phyloP scores from a whole-genome alignment of 2,329 filamentous ascomycete species.

The Talaromyces piceae region DNA sequence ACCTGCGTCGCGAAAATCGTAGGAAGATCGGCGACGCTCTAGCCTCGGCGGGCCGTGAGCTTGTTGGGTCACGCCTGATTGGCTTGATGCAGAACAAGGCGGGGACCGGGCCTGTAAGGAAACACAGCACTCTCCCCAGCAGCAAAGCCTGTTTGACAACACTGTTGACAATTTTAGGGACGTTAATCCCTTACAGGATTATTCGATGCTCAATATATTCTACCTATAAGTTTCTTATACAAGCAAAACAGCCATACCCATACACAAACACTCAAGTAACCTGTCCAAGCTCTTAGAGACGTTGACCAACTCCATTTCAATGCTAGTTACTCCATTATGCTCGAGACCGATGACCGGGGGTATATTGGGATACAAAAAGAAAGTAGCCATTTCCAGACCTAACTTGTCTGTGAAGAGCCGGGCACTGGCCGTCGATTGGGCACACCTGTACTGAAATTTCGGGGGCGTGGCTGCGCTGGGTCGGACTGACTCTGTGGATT shows the following conservation, averaged over 20 bases:
- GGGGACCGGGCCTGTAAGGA: neutral
- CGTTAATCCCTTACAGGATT: too few species aligned
- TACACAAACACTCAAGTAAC: neutral
- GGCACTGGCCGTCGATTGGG: slow-evolving; percentile 33
- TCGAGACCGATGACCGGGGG: neutral
- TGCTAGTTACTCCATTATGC: slow-evolving; percentile 1
- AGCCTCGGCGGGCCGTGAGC: neutral
- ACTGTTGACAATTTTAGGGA: too few species aligned
- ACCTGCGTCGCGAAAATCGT: neutral
- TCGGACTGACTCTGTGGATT: slow-evolving; percentile 17
- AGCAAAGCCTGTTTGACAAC: too few species aligned
- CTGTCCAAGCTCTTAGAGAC: neutral
- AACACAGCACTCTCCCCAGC: too few species aligned
- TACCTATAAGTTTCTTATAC: neutral
- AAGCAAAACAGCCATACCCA: neutral
- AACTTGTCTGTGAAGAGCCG: slow-evolving; percentile 7
- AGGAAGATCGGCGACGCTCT: neutral
- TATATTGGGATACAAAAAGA: slow-evolving; percentile 1
- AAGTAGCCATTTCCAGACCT: neutral
- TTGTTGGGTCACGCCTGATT: neutral
- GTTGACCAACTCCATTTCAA: slow-evolving; percentile 3
- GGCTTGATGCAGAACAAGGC: neutral
- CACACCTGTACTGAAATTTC: slow-evolving; percentile 30
- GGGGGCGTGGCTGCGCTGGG: slow-evolving; percentile 19
- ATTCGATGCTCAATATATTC: too few species aligned